phyloP scores from a whole-genome alignment of 805 yeast species.

The Yarrowia porcina region DNA sequence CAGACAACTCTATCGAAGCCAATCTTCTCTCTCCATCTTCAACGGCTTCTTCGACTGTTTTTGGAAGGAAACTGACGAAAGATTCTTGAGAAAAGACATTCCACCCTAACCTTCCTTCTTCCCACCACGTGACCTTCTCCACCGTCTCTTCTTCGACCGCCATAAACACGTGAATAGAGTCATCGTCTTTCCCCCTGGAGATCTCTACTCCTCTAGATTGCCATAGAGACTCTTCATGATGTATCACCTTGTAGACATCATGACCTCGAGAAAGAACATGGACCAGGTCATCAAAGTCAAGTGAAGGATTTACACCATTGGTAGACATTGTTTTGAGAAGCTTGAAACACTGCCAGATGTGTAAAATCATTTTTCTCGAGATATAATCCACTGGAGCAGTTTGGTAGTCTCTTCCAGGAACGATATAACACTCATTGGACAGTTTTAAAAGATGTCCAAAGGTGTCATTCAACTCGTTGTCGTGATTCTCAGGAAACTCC shows the following conservation, averaged over 20 bases:
- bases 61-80: neutral
- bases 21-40: neutral
- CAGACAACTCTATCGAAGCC: neutral
- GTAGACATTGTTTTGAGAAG: neutral
- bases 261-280: neutral
- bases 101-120: neutral
- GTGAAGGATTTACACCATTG: neutral
- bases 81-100: neutral
- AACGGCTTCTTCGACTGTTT: neutral
- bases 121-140: neutral
- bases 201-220: neutral
- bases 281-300: neutral
- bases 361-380: neutral
- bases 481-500: neutral
- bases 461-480: neutral
- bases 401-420: neutral
- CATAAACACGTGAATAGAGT: neutral
- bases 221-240: neutral
- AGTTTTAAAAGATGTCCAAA: neutral
- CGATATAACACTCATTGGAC: neutral
- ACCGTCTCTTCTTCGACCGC: no score
- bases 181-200: neutral
- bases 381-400: neutral
- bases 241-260: neutral
- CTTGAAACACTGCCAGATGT: constrained; percentile 1